Conservation (phyloP, 495 filamentous ascomycete genomes). For the Acidiella bohemica region DNA sequence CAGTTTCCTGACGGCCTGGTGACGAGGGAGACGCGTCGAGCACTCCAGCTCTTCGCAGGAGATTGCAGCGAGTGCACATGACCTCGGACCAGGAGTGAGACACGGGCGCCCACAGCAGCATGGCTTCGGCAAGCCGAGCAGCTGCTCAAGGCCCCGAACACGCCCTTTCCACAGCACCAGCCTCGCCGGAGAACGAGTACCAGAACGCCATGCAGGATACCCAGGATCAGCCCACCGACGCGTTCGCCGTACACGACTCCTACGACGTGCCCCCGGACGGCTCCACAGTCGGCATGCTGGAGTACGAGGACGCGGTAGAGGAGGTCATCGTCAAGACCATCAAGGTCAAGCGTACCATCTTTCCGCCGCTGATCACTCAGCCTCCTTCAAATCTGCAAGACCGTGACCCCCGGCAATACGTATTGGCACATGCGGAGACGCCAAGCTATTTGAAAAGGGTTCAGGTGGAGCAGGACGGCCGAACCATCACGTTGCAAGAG, state of each 20-base stretch:
- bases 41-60: too few relatives aligned
- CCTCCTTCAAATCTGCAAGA: slow-evolving; percentile 58
- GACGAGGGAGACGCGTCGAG: too few relatives aligned
- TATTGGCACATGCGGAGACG: slow-evolving; percentile 68
- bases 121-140: too few relatives aligned
- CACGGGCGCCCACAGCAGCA: too few relatives aligned
- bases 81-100: too few relatives aligned
- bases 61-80: too few relatives aligned
- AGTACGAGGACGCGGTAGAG: slow-evolving; percentile 57
- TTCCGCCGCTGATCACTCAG: slow-evolving; percentile 68
- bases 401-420: slow-evolving; percentile 79
- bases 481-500: slow-evolving; percentile 52
- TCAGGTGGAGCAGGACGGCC: slow-evolving; percentile 55
- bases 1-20: too few relatives aligned
- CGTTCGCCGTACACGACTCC: background rate
- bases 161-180: slow-evolving; percentile 17
- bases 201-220: background rate
- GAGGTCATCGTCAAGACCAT: slow-evolving; percentile 83
- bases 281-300: slow-evolving; percentile 47
- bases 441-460: slow-evolving; percentile 61
- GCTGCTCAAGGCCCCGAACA: slow-evolving; percentile 3
- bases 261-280: slow-evolving; percentile 13
- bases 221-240: slow-evolving; percentile 1
- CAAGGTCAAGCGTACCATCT: slow-evolving; percentile 79
- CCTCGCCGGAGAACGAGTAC: slow-evolving; percentile 10